Conservation (phyloP, 768 basidiomycete species). For the Lentinula edodes region DNA sequence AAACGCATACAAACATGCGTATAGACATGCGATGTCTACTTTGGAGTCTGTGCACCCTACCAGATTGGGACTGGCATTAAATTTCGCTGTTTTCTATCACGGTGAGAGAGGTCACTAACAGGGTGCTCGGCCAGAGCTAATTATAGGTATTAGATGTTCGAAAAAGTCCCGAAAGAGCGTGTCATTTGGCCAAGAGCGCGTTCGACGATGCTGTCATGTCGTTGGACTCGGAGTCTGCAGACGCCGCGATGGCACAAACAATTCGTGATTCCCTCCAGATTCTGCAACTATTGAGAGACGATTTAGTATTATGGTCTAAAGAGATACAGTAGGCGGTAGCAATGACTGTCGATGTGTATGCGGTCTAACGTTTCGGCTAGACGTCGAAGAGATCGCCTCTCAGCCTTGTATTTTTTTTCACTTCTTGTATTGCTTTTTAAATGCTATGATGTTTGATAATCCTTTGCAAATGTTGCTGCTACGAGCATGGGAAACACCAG, state of each 20-base stretch:
- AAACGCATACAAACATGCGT: slow-evolving; percentile 81
- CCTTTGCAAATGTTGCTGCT: slow-evolving; percentile 85
- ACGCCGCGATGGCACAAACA: slow-evolving; percentile 29
- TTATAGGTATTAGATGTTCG: slow-evolving; percentile 50
- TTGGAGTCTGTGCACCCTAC: slow-evolving; percentile 81
- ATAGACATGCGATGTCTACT: slow-evolving; percentile 72
- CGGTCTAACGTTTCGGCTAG: neutral
- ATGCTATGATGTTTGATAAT: slow-evolving; percentile 11
- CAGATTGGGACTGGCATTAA: slow-evolving; percentile 80
- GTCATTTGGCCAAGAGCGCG: slow-evolving; percentile 85
- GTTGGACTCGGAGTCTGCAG: slow-evolving; percentile 34
- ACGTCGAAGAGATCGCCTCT: neutral
- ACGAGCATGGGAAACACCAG: slow-evolving; percentile 94
- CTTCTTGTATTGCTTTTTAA: neutral
- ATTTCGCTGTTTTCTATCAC: slow-evolving; percentile 94
- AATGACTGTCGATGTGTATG: neutral
- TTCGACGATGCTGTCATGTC: slow-evolving; percentile 86
- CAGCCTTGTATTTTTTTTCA: neutral
- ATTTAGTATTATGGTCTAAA: slow-evolving; percentile 79
- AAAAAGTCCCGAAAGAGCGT: slow-evolving; percentile 80
- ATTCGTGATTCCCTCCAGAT: slow-evolving; percentile 78
- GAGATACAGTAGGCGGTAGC: slow-evolving; percentile 46
- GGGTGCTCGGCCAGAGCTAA: neutral
- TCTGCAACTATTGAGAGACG: slow-evolving; percentile 76
- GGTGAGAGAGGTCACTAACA: slow-evolving; percentile 18